These are phyloP conservation scores for Taphrina confusa DNA, from an alignment of 1,139 yeast genomes.

Conservation along the genomic window DNA sequence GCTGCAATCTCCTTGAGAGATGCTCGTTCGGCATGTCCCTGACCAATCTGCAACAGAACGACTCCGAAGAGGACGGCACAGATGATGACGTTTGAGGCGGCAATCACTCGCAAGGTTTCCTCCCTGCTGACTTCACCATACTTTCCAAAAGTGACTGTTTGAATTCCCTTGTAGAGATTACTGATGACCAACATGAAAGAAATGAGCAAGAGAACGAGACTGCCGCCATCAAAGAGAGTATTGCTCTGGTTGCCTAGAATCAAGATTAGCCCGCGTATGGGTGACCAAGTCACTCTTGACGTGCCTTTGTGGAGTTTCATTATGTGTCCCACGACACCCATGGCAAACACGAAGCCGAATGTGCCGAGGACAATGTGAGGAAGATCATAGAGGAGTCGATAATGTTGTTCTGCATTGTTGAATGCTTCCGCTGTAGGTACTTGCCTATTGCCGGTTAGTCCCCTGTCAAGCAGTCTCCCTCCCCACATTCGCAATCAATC, in stretches of 20 bases:
- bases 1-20: conserved; percentile 48
- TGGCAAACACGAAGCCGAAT: conserved; percentile 58
- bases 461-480: too few species aligned
- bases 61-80: conserved; percentile 74
- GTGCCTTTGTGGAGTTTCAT: conserved; percentile 80
- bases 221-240: conserved; percentile 85
- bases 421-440: conserved; percentile 58
- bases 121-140: conserved; percentile 93
- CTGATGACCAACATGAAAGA: conserved; percentile 79
- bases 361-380: conserved; percentile 63
- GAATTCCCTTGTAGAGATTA: conserved; percentile 78
- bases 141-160: conserved; percentile 64
- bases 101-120: conserved; percentile 88
- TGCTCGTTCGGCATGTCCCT: conserved; percentile 85
- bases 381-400: conserved; percentile 66
- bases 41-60: conserved; percentile 78
- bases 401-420: conserved; percentile 67
- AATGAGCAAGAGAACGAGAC: conserved; percentile 68
- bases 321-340: conserved; percentile 73
- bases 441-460: conserved; percentile 42
- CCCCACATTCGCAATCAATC: too few species aligned
- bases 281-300: too few species aligned
- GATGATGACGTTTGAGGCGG: conserved; percentile 81
- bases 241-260: conserved; percentile 45
- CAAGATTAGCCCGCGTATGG: too few species aligned